Base-by-base conservation (phyloP, 208 protist species). In the Baffinella frigidus region DNA sequence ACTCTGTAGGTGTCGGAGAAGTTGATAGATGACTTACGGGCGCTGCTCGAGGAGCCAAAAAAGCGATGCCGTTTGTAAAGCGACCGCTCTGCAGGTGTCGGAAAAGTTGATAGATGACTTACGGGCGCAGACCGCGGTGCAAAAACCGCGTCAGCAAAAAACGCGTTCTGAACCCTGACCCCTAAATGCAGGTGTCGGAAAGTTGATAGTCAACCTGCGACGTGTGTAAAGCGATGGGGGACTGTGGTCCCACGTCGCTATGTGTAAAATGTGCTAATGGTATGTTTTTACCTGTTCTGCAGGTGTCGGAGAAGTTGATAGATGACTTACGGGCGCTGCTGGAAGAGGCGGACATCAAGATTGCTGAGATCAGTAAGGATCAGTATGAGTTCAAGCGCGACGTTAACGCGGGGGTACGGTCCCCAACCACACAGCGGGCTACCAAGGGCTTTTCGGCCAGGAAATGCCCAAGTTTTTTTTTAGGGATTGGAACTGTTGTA, bases 361-460 rank as follows among this genome's bases (percentile, higher is more conserved):
- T 94, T 39, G 81, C 93, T 20, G 93, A 94, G 84, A 89, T 93
- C 56, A 92, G 73, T 20, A 94, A 95, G 89, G 94, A 95, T 50
- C 74, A 77, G 48, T 95, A 95, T 80, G 94, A 95, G 91, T 94
- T 95, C 61, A 92, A 93, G 45, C 73, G 94, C 2, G 94, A 95
- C 84, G 84, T 95, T 7, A 44, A 94, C 14, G n/a, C n/a, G n/a
- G n/a, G n/a, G n/a, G n/a, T n/a, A n/a, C n/a, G n/a, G n/a, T n/a
- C n/a, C n/a, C n/a, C n/a, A n/a, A n/a, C n/a, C n/a, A n/a, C n/a
- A n/a, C n/a, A n/a, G n/a, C n/a, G n/a, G n/a, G n/a, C n/a, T n/a
- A n/a, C n/a, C n/a, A n/a, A n/a, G n/a, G n/a, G n/a, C n/a, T n/a
- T n/a, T n/a, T n/a, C n/a, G n/a, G n/a, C n/a, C n/a, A n/a, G n/a